Conservation (phyloP, 345 rosid species). For the Laguncularia racemosa region DNA sequence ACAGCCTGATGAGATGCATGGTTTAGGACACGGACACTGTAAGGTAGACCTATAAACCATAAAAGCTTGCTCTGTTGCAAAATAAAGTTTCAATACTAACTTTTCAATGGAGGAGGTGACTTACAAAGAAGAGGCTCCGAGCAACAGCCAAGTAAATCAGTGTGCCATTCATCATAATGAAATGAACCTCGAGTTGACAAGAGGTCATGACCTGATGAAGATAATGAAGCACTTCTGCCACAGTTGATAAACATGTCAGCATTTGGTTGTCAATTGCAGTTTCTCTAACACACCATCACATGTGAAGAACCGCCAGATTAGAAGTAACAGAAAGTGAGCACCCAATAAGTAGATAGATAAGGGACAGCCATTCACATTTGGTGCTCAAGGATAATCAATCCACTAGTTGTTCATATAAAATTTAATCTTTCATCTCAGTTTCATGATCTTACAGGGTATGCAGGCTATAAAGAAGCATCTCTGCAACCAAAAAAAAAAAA, state of each 20-base stretch:
- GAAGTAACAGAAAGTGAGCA: no score
- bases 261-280: not conserved
- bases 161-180: constrained; percentile 77
- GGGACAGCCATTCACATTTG: no score
- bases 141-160: constrained; percentile 94
- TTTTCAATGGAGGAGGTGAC: constrained; percentile 14
- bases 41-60: no score
- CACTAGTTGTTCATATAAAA: no score
- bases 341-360: no score
- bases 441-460: not conserved
- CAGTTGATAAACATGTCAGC: constrained; percentile 12
- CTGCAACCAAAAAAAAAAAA: constrained; percentile 3
- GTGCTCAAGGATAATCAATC: no score
- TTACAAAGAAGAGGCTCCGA: constrained; percentile 87
- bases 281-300: not conserved
- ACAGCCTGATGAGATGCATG: no score
- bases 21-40: no score
- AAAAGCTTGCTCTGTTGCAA: no score
- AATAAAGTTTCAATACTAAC: not conserved
- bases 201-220: constrained; percentile 67
- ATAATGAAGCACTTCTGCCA: constrained; percentile 64
- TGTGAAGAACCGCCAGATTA: no score
- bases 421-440: no score
- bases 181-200: constrained; percentile 50
- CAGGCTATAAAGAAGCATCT: not conserved